A percentile compares a stretch with the other conserved stretches of the same genome.
Evolutionary conservation across 257 asterid species (phyloP).

Genomic region (Solanum ossicruentum): DNA sequence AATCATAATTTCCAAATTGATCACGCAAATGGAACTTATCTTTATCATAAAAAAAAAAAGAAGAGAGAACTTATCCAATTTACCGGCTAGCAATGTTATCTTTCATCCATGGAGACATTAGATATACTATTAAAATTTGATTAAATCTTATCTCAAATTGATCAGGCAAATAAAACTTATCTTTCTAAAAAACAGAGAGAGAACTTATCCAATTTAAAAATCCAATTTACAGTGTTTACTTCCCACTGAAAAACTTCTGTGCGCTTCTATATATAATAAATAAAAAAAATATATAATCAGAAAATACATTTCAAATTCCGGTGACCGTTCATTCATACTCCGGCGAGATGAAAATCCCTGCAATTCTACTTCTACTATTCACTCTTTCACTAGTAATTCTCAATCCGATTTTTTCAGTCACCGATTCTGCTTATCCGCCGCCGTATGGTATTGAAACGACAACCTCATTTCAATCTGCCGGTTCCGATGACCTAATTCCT

Average conservation of each 20-base stretch:
- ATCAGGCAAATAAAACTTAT: not conserved
- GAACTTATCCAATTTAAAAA: not conserved
- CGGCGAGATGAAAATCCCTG: not conserved
- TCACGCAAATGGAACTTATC: not conserved
- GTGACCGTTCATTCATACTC: not conserved
- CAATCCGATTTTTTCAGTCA: conserved; percentile 5
- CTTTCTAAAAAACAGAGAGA: not conserved
- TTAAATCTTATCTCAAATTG: not conserved
- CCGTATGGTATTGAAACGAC: not conserved
- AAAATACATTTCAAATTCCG: not conserved
- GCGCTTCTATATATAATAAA: too few relatives aligned
- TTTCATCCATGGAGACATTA: not conserved
- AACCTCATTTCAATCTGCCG: not conserved
- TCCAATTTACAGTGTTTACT: not conserved
- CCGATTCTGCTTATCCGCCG: conserved; percentile 11
- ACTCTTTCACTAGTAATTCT: conserved; percentile 9
- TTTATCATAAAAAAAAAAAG: too few relatives aligned
- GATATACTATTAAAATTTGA: not conserved
- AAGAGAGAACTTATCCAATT: not conserved
- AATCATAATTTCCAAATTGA: not conserved
- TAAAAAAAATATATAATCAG: too few relatives aligned
- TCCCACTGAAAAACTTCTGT: not conserved
- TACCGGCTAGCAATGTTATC: not conserved
- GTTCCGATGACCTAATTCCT: conserved; percentile 28
- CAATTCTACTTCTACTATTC: conserved; percentile 13